phyloP scores from a whole-genome alignment of 2,329 filamentous ascomycete genomes.

The Pseudogymnoascus sp. region DNA sequence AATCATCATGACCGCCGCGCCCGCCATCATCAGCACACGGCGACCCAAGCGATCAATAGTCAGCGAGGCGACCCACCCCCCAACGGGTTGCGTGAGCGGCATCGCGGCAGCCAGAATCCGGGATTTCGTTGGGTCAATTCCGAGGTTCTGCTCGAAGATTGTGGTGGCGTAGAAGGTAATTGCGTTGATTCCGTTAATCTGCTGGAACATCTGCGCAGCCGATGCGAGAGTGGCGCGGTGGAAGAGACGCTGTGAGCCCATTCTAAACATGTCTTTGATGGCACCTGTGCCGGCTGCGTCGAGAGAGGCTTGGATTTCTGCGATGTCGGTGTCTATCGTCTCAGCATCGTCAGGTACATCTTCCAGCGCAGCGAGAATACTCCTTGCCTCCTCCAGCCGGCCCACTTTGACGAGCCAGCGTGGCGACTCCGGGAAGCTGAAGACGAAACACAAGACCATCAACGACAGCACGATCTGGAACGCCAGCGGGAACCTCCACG shows the following conservation, averaged over 20 bases:
- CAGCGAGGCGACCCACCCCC: slow-evolving; percentile 34
- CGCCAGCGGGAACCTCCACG: slow-evolving; percentile 33
- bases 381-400: slow-evolving; percentile 33
- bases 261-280: slow-evolving; percentile 37
- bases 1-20: slow-evolving; percentile 50
- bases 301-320: slow-evolving; percentile 42
- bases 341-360: slow-evolving; percentile 31
- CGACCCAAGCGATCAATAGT: slow-evolving; percentile 62
- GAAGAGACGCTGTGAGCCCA: slow-evolving; percentile 42
- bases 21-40: slow-evolving; percentile 61
- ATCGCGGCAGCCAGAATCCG: slow-evolving; percentile 44
- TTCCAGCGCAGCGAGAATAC: slow-evolving; percentile 27
- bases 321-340: slow-evolving; percentile 12
- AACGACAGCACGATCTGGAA: slow-evolving; percentile 30
- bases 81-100: slow-evolving; percentile 17
- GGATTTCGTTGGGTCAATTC: slow-evolving; percentile 39
- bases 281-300: slow-evolving; percentile 48
- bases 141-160: slow-evolving; percentile 42
- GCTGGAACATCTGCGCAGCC: slow-evolving; percentile 42
- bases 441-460: slow-evolving; percentile 30
- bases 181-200: slow-evolving; percentile 35
- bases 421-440: slow-evolving; percentile 32
- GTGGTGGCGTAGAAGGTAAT: slow-evolving; percentile 39
- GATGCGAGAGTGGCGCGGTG: slow-evolving; percentile 41
- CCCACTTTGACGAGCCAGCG: slow-evolving; percentile 33